A percentile compares a stretch with the other conserved stretches of the same genome.
phyloP scores from a whole-genome alignment of 2,329 filamentous ascomycete genomes.

The Capronia americana region DNA sequence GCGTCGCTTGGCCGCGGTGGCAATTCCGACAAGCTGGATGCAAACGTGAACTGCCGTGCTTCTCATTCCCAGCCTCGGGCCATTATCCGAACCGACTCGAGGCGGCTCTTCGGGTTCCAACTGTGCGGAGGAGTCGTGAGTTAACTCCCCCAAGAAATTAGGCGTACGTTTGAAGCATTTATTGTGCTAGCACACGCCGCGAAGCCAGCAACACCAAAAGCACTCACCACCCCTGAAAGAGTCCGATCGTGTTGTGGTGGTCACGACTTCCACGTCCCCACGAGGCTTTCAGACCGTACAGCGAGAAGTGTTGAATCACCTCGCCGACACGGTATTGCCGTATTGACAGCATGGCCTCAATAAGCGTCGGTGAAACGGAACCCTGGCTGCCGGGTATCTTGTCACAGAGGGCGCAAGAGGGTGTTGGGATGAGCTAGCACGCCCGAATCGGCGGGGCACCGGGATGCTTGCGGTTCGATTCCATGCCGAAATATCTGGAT shows the following conservation, averaged over 20 bases:
- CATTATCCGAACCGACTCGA: background rate
- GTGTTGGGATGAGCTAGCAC: background rate
- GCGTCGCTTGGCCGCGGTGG: background rate
- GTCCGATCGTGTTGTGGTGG: background rate
- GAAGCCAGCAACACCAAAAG: background rate
- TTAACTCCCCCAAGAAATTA: background rate
- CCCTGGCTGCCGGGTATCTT: background rate
- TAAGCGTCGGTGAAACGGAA: background rate
- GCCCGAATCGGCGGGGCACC: background rate
- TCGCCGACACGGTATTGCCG: no score
- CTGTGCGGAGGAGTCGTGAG: background rate
- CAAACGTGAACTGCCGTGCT: slow-evolving; percentile 8
- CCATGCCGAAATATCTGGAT: background rate
- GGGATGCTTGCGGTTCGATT: background rate
- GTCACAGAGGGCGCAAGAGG: background rate
- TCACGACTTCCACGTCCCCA: background rate
- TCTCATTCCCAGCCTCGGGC: background rate
- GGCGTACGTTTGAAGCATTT: background rate
- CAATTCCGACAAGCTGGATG: slow-evolving; percentile 9
- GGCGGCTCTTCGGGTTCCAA: background rate
- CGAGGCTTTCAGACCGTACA: background rate
- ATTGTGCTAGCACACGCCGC: background rate
- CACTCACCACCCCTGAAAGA: background rate
- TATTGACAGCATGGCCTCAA: background rate
- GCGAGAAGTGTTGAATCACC: background rate